Evolutionary conservation across 495 filamentous ascomycete genomes (phyloP).

Genomic region (Podospora fimiseda): DNA sequence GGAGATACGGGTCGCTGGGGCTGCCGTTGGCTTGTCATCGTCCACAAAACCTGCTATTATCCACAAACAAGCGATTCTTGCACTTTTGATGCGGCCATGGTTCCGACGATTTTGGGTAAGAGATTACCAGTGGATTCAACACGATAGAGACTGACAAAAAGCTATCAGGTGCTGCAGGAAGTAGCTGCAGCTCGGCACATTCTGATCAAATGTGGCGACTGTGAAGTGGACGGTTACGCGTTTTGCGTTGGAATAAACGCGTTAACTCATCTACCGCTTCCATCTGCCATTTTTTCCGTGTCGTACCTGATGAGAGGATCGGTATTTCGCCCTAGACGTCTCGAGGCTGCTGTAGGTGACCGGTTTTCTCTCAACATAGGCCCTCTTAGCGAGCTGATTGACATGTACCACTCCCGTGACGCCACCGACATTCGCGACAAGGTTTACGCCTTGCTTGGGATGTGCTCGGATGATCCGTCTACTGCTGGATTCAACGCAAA

Average conservation of each 20-base stretch:
- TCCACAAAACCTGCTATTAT: background rate
- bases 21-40: too few species aligned
- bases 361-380: constrained; percentile 14
- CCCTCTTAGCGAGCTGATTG: constrained; percentile 24
- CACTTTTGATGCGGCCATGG: background rate
- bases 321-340: constrained; percentile 13
- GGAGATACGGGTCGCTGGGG: constrained; percentile 1
- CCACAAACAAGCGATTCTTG: background rate
- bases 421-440: constrained; percentile 30
- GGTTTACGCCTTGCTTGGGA: constrained; percentile 33
- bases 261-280: constrained; percentile 4
- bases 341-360: background rate
- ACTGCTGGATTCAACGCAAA: background rate
- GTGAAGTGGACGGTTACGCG: background rate
- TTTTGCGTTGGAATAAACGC: background rate
- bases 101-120: constrained; percentile 5
- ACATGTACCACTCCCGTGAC: constrained; percentile 28
- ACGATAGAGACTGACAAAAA: constrained; percentile 4
- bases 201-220: constrained; percentile 18
- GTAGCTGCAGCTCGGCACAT: constrained; percentile 26
- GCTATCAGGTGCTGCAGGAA: constrained; percentile 18
- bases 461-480: constrained; percentile 18
- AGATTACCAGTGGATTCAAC: background rate
- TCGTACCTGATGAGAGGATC: constrained; percentile 22
- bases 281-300: constrained; percentile 1